Evolutionary conservation across 768 basidiomycete species (phyloP), one percentile per base, ranked within the genome.

Genomic region (Collybia mongolica): DNA sequence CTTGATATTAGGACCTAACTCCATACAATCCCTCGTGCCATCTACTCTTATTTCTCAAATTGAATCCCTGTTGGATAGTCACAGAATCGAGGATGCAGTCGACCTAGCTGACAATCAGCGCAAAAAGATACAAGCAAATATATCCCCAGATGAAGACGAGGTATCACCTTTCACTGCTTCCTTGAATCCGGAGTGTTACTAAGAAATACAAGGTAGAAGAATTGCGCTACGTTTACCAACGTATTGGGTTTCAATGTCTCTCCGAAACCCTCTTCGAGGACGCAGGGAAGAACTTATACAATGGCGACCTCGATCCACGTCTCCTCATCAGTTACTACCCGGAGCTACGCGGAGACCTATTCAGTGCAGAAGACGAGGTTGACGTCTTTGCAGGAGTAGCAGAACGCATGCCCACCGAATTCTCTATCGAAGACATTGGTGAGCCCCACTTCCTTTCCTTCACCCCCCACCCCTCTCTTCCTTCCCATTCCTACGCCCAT

Each of bases 341-440:
- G 6, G 77, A 84, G 52, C 69, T 94, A n/a, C 76, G 86, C 23
- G 88, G 87, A 17, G 68, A 74, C 9, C 69, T 93, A 22, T 85
- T 87, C 61, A 58, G 56, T 9, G 56, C 69, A 6, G 70, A 72
- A 7, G 84, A 90, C 50, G 68, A 76, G 9, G 72, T 88, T 37
- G 81, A 89, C 51, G 71, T 93, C 5, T 94, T 84, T 68, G 74
- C 83, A 40, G 93, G 93, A 7, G 75, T 95, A 3, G 81, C 76
- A 50, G 82, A 85, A 54, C 76, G 80, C 49, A 83, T 94, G 81
- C 83, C 84, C 0, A 59, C 67, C 1, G 86, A 92, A 60, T 72
- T 72, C 15, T 83, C 78, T 5, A 78, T 96, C 5, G 89, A 94
- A 53, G 86, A 89, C 51, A 85, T 96, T 60, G 88, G 94, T 96